A percentile compares a stretch with the other conserved stretches of the same genome.
These are phyloP conservation scores for Aspergillus arachidicola DNA, from an alignment of 2,329 filamentous ascomycete genomes.

Conservation along the genomic window DNA sequence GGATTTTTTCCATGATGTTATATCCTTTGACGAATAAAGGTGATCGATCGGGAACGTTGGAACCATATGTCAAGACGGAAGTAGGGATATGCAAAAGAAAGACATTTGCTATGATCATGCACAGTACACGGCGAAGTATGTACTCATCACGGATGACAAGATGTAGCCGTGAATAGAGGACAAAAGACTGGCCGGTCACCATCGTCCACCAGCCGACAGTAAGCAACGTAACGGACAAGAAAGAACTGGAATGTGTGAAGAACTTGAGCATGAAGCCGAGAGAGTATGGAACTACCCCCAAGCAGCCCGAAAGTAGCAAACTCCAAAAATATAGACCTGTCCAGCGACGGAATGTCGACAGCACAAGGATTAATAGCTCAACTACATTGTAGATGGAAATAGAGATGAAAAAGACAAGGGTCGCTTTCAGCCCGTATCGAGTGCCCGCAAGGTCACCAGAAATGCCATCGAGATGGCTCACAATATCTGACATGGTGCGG, in stretches of 20 bases:
- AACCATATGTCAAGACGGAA: slow-evolving; percentile 57
- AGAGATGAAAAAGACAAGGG: slow-evolving; percentile 35
- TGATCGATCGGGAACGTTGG: slow-evolving; percentile 25
- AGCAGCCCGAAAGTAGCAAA: slow-evolving; percentile 36
- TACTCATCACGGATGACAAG: slow-evolving; percentile 57
- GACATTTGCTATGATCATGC: slow-evolving; percentile 61
- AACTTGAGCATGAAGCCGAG: slow-evolving; percentile 49
- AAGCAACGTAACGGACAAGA: slow-evolving; percentile 45
- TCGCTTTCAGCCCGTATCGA: slow-evolving; percentile 25
- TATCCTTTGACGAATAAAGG: slow-evolving; percentile 43
- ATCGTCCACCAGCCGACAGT: slow-evolving; percentile 62
- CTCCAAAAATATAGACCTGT: slow-evolving; percentile 49
- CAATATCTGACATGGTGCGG: slow-evolving; percentile 2
- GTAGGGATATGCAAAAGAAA: slow-evolving; percentile 58
- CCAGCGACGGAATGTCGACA: slow-evolving; percentile 43
- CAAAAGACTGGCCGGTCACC: slow-evolving; percentile 64
- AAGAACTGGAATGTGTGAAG: slow-evolving; percentile 33
- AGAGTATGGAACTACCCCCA: slow-evolving; percentile 42
- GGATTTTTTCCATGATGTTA: slow-evolving; percentile 49
- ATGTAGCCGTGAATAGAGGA: slow-evolving; percentile 65
- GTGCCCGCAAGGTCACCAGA: slow-evolving; percentile 30
- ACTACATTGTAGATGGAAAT: slow-evolving; percentile 53
- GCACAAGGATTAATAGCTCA: slow-evolving; percentile 45
- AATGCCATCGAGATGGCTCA: slow-evolving; percentile 33
- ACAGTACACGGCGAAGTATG: slow-evolving; percentile 53